A percentile compares a stretch with the other conserved stretches of the same genome.
These are phyloP conservation scores for Hypoxylon fuscum DNA, from an alignment of 495 filamentous ascomycete genomes.

Conservation along the genomic window DNA sequence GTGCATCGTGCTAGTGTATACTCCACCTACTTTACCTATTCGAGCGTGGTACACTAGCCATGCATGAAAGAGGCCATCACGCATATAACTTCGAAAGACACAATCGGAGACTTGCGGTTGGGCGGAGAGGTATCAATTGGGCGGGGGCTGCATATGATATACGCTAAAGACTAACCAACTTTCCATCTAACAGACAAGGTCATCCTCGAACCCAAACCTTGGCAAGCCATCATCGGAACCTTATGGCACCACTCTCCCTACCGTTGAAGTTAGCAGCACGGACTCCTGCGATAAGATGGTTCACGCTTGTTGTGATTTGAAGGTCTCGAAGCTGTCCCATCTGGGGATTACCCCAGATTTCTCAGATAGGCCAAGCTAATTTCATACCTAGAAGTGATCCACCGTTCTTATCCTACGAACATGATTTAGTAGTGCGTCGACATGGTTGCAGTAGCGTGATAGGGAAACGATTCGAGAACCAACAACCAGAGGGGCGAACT, in stretches of 20 bases:
- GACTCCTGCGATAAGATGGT: constrained; percentile 1
- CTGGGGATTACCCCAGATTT: constrained; percentile 38
- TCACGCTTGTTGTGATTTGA: constrained; percentile 1
- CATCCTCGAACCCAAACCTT: constrained; percentile 18
- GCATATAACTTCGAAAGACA: constrained; percentile 13
- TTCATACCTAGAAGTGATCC: constrained; percentile 19
- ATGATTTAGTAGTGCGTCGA: constrained; percentile 9
- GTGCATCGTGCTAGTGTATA: constrained; percentile 30
- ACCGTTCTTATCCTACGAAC: constrained; percentile 26
- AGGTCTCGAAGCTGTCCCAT: constrained; percentile 18
- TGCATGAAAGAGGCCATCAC: constrained; percentile 33
- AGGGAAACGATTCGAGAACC: constrained; percentile 3
- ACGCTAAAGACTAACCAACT: constrained; percentile 19
- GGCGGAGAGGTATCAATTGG: constrained; percentile 4
- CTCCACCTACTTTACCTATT: constrained; percentile 30
- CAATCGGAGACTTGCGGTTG: constrained; percentile 21
- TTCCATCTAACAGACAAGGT: constrained; percentile 5
- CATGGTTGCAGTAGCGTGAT: not conserved
- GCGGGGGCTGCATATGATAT: constrained; percentile 13
- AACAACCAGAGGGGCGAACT: not conserved
- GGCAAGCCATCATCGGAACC: constrained; percentile 29
- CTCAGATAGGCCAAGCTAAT: constrained; percentile 32
- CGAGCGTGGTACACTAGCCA: constrained; percentile 22
- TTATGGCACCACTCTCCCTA: constrained; percentile 24
- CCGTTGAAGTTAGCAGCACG: constrained; percentile 25